A percentile compares a stretch with the other conserved stretches of the same genome.
These are phyloP conservation scores for Neonectria magnoliae DNA, from an alignment of 2,329 filamentous ascomycete genomes.

Conservation along the genomic window DNA sequence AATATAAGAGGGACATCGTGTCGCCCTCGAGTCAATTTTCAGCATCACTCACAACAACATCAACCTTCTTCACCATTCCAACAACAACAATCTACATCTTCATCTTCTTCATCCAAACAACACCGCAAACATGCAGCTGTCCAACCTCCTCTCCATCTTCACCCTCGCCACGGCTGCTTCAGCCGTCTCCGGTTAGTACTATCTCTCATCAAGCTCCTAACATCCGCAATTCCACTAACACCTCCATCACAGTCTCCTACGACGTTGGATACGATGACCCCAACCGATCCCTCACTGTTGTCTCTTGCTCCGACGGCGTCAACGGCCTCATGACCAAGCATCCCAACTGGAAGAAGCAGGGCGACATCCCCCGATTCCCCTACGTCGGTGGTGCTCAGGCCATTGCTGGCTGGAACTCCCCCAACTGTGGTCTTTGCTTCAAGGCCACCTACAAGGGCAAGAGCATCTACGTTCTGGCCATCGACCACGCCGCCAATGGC, in stretches of 20 bases:
- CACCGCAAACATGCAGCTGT: slow-evolving; percentile 55
- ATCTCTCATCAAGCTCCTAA: neutral
- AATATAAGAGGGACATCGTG: neutral
- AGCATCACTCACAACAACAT: neutral
- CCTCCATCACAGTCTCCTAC: slow-evolving; percentile 68
- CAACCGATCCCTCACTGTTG: slow-evolving; percentile 60
- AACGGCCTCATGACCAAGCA: slow-evolving; percentile 73
- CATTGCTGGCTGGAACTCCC: slow-evolving; percentile 66
- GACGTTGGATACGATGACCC: slow-evolving; percentile 75
- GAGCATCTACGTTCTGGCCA: slow-evolving; percentile 64
- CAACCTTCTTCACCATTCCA: neutral
- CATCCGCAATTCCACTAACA: slow-evolving; percentile 16
- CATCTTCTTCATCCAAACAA: slow-evolving; percentile 19
- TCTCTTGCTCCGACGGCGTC: slow-evolving; percentile 73
- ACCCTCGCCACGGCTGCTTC: slow-evolving; percentile 49
- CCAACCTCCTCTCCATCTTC: slow-evolving; percentile 52
- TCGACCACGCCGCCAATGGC: slow-evolving; percentile 61
- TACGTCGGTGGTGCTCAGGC: slow-evolving; percentile 64
- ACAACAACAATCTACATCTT: slow-evolving; percentile 1
- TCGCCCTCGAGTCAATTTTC: neutral
- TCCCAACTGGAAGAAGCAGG: slow-evolving; percentile 68
- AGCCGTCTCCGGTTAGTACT: slow-evolving; percentile 47
- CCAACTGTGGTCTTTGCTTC: slow-evolving; percentile 69
- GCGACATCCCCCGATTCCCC: slow-evolving; percentile 60
- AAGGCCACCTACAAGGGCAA: slow-evolving; percentile 60